Evolutionary conservation across 1,139 yeast genomes (phyloP), one percentile per base, ranked within the genome.

Genomic region (Saccharomyces hybrid): DNA sequence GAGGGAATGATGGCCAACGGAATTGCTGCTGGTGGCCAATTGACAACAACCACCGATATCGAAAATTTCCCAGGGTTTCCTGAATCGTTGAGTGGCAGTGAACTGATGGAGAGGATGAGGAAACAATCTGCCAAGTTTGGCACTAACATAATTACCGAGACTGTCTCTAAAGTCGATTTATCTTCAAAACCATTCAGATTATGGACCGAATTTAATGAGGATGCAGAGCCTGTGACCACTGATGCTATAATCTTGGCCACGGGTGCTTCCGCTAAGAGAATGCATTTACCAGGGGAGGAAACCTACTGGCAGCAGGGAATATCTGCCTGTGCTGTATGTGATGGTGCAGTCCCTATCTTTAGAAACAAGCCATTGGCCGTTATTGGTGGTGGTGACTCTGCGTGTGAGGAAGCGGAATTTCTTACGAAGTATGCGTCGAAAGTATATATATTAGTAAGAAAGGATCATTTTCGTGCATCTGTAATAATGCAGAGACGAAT

Each of bases 61-160:
- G 99, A 93, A 74, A 93, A 93, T 77, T 93, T 91, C 79, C 99
- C 99, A 42, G 99, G 99, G 55, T 93, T 93, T 81, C 98, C 99
- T 55, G 82, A 83, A 51, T 98, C 96, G 14, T 81, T 93, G 68
- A 80, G 83, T 56, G 99, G 99, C 61, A 72, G 89, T 46, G 85
- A 81, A 55, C 81, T 93, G 66, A 95, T 93, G 95, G 97, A 91
- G 57, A 80, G 82, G 68, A 93, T 93, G 99, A 85, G 89, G 71
- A 82, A 79, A 59, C 99, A 93, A 76, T 84, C 93, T 51, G 79
- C 73, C 60, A 81, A 84, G 64, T 93, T 93, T 67, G 99, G 99
- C 61, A 88, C 98, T 56, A 88, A 88, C 61, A 85, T 93, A 69
- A 83, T 93, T 72, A 90, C 97, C 56, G 99, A 93, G 74, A 93